A percentile compares a stretch with the other conserved stretches of the same genome.
Evolutionary conservation across 2,329 filamentous ascomycete genomes (phyloP).

Genomic region (Colletotrichum lini): DNA sequence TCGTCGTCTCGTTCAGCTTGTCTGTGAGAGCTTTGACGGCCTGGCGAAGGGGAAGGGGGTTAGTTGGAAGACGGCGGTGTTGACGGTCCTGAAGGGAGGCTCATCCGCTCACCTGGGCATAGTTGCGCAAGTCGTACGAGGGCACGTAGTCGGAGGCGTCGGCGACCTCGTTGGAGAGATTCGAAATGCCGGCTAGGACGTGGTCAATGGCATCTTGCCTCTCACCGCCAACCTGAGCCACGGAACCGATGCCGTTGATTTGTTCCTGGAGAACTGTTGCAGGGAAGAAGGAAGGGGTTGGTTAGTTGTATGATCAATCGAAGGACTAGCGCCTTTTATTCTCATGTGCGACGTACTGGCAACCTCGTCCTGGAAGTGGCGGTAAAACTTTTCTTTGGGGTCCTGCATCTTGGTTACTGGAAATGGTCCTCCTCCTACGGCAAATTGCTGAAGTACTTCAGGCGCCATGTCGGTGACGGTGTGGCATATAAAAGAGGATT

Average conservation of each 20-base stretch:
- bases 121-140: constrained; percentile 90
- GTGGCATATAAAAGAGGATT: constrained; percentile 3
- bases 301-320: constrained; percentile 6
- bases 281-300: not conserved
- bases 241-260: constrained; percentile 54
- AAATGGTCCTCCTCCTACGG: constrained; percentile 30
- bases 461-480: constrained; percentile 36
- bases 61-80: not conserved
- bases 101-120: constrained; percentile 74
- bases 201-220: constrained; percentile 86
- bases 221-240: constrained; percentile 76
- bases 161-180: constrained; percentile 86
- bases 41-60: constrained; percentile 54
- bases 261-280: constrained; percentile 73
- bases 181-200: constrained; percentile 83
- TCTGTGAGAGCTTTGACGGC: constrained; percentile 86
- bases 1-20: constrained; percentile 79
- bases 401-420: constrained; percentile 56
- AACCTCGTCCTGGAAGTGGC: constrained; percentile 84
- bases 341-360: constrained; percentile 66
- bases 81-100: too few relatives aligned
- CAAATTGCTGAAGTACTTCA: constrained; percentile 42
- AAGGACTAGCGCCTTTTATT: not conserved
- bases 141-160: constrained; percentile 88
- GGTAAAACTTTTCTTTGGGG: constrained; percentile 85